Conservation (phyloP, 2,329 filamentous ascomycete species). For the Periconia digitata region DNA sequence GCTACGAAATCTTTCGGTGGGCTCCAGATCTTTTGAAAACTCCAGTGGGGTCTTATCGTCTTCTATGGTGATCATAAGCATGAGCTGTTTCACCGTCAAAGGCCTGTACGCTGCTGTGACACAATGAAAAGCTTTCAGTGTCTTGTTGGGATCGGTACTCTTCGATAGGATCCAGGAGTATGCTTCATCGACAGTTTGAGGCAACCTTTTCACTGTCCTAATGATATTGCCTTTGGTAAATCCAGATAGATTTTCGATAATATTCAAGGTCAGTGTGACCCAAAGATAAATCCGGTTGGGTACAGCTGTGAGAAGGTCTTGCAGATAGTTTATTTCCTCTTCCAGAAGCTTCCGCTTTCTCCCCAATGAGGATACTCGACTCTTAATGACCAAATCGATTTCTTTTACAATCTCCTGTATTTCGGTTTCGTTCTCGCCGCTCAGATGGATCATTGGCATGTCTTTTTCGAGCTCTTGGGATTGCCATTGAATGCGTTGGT, state of each 20-base stretch:
- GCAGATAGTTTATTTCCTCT: conserved; percentile 11
- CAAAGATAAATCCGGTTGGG: conserved; percentile 46
- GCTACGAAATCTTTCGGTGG: conserved; percentile 1
- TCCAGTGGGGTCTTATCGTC: conserved; percentile 1
- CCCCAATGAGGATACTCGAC: conserved; percentile 12
- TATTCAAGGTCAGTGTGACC: conserved; percentile 39
- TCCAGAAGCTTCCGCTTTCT: background rate
- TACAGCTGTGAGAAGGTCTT: conserved; percentile 28
- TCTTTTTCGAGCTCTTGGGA: conserved; percentile 14
- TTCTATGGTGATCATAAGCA: conserved; percentile 12
- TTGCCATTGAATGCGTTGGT: conserved; percentile 16
- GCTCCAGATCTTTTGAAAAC: conserved; percentile 1
- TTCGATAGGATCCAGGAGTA: conserved; percentile 41
- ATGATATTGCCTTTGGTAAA: conserved; percentile 3
- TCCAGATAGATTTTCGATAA: conserved; percentile 23
- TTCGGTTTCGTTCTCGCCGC: conserved; percentile 28
- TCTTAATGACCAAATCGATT: conserved; percentile 36
- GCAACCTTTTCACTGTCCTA: conserved; percentile 10
- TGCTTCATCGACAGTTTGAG: conserved; percentile 23
- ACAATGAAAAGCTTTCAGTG: conserved; percentile 19
- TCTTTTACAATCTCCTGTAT: conserved; percentile 29
- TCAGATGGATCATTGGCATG: conserved; percentile 15
- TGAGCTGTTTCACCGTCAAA: conserved; percentile 9
- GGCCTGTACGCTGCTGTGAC: conserved; percentile 10
- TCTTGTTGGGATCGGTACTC: conserved; percentile 23